A percentile compares a stretch with the other conserved stretches of the same genome.
Conservation (phyloP, 2,329 filamentous ascomycete species). For the Botrytis fabae region DNA sequence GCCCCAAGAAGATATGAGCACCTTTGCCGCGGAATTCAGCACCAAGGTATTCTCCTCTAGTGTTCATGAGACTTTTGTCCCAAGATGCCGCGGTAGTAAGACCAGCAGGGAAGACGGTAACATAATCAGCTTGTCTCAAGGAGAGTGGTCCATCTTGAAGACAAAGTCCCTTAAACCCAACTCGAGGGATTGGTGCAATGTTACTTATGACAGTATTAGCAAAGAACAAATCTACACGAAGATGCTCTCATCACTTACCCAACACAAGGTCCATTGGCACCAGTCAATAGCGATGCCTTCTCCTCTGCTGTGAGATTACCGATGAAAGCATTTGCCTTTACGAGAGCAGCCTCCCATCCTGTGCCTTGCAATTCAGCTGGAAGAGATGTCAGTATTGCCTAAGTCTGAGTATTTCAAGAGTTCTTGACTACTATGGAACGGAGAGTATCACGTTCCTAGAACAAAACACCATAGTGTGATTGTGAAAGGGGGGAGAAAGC, state of each 20-base stretch:
- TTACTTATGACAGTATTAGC: conserved; percentile 28
- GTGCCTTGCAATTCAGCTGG: conserved; percentile 24
- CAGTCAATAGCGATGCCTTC: conserved; percentile 53
- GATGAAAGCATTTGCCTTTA: conserved; percentile 66
- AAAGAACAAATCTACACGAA: not conserved
- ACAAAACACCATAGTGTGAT: too few relatives aligned
- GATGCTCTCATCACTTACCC: conserved; percentile 22
- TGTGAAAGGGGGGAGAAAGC: not conserved
- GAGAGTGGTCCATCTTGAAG: conserved; percentile 56
- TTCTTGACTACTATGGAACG: not conserved
- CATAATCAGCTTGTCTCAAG: conserved; percentile 68
- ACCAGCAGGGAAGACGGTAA: conserved; percentile 68
- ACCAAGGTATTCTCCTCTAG: conserved; percentile 49
- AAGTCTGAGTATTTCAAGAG: not conserved
- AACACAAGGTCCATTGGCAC: conserved; percentile 25
- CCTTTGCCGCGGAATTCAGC: conserved; percentile 72
- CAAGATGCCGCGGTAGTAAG: conserved; percentile 68
- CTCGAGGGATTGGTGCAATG: conserved; percentile 31
- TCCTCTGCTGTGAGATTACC: conserved; percentile 74
- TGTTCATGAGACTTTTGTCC: conserved; percentile 60
- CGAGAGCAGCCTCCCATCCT: conserved; percentile 66
- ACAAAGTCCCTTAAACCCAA: conserved; percentile 36
- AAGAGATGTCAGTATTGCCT: conserved; percentile 25
- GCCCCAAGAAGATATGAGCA: conserved; percentile 66
- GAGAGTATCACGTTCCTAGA: not conserved